phyloP scores from a whole-genome alignment of 805 yeast species.

The Schizosaccharomyces cryophilus region DNA sequence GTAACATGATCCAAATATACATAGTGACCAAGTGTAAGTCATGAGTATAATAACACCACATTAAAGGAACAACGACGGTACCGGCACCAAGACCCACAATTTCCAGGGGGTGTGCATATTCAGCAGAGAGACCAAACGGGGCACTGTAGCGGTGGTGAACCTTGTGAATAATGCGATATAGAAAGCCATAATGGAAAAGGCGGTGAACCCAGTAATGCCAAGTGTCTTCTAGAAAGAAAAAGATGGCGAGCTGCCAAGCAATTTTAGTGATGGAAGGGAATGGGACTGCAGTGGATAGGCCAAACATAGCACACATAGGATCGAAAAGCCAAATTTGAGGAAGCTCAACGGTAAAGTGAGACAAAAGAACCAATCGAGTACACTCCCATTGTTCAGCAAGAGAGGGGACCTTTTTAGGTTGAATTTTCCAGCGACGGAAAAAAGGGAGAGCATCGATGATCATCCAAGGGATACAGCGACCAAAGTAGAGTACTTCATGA shows the following conservation, averaged over 20 bases:
- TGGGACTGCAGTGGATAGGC: slow-evolving; percentile 58
- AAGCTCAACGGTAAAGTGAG: slow-evolving; percentile 83
- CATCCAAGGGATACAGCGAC: slow-evolving; percentile 81
- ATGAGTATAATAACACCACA: slow-evolving; percentile 53
- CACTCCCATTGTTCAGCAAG: slow-evolving; percentile 82
- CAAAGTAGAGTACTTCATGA: slow-evolving; percentile 79
- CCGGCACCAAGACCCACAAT: slow-evolving; percentile 80
- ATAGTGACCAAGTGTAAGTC: slow-evolving; percentile 75
- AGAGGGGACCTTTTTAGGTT: slow-evolving; percentile 60
- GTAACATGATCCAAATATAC: slow-evolving; percentile 61
- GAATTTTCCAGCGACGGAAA: slow-evolving; percentile 71
- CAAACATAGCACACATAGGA: slow-evolving; percentile 62
- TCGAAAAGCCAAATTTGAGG: slow-evolving; percentile 94
- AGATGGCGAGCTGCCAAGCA: slow-evolving; percentile 40
- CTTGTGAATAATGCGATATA: slow-evolving; percentile 83
- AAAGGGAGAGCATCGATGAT: slow-evolving; percentile 65
- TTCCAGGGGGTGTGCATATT: slow-evolving; percentile 91
- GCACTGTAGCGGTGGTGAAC: slow-evolving; percentile 97
- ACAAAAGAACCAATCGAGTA: slow-evolving; percentile 53
- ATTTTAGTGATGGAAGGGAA: slow-evolving; percentile 47
- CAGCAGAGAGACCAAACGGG: slow-evolving; percentile 92
- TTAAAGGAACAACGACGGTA: slow-evolving; percentile 82
- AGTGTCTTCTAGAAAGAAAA: slow-evolving; percentile 70
- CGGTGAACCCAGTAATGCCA: slow-evolving; percentile 97
- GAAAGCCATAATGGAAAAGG: slow-evolving; percentile 61